phyloP scores from a whole-genome alignment of 495 filamentous ascomycete genomes.

The Corynascus novoguineensis region DNA sequence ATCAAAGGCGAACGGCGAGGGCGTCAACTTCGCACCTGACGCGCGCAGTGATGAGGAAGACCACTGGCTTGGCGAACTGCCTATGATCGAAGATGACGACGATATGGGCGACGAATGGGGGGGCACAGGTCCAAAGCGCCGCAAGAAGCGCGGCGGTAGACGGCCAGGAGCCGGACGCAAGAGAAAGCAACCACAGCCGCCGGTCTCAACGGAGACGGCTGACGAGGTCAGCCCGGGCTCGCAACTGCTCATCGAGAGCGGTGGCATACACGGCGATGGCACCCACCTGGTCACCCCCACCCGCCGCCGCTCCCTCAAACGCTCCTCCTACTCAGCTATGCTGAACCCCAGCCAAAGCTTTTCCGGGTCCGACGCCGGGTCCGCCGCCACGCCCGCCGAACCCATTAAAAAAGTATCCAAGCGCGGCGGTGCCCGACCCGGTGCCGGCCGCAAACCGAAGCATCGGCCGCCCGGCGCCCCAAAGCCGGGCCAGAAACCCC shows the following conservation, averaged over 20 bases:
- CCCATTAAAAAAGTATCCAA: slow-evolving; percentile 26
- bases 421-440: slow-evolving; percentile 31
- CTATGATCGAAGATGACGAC: slow-evolving; percentile 22
- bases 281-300: slow-evolving; percentile 10
- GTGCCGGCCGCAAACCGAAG: slow-evolving; percentile 31
- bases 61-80: not conserved
- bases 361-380: slow-evolving; percentile 1
- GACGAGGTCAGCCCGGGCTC: slow-evolving; percentile 5
- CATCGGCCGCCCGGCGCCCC: slow-evolving; percentile 2
- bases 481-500: not conserved
- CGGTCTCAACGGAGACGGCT: not conserved
- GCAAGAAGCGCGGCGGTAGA: slow-evolving; percentile 29
- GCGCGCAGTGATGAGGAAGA: slow-evolving; percentile 15
- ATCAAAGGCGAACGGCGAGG: slow-evolving; percentile 17
- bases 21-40: slow-evolving; percentile 7
- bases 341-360: not conserved
- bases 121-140: not conserved
- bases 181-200: slow-evolving; percentile 16
- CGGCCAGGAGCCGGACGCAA: slow-evolving; percentile 30
- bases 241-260: slow-evolving; percentile 19
- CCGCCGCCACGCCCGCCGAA: not conserved
- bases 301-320: slow-evolving; percentile 7
- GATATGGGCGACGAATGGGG: slow-evolving; percentile 19
- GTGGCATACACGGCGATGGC: slow-evolving; percentile 18
- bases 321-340: slow-evolving; percentile 7